phyloP scores from a whole-genome alignment of 192 early-diverging fungal species.

The Chytriomyces sp. region DNA sequence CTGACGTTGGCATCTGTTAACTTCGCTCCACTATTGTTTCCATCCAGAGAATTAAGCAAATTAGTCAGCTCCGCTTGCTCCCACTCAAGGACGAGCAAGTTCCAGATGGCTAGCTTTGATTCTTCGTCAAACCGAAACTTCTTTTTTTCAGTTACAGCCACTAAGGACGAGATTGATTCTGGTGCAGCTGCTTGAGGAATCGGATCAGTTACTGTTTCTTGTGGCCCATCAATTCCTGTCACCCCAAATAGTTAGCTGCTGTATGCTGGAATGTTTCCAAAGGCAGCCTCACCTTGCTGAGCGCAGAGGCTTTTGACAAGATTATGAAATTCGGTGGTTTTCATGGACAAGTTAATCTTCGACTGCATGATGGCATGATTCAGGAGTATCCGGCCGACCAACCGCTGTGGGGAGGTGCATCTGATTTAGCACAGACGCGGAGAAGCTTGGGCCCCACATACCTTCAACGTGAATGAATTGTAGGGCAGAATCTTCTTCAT shows the following conservation, averaged over 20 bases:
- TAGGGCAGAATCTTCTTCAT: conserved; percentile 34
- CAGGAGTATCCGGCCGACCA: conserved; percentile 27
- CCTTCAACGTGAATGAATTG: conserved; percentile 36
- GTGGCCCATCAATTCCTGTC: conserved; percentile 25
- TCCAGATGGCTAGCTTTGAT: conserved; percentile 28
- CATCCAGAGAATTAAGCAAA: conserved; percentile 6
- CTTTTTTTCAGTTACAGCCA: conserved; percentile 15
- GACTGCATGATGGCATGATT: conserved; percentile 17
- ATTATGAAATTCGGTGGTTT: conserved; percentile 18
- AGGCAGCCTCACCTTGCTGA: conserved; percentile 20
- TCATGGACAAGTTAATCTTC: conserved; percentile 18
- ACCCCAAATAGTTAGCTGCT: not conserved
- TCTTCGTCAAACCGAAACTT: conserved; percentile 38
- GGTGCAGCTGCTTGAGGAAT: not conserved
- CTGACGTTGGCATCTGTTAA: conserved; percentile 29
- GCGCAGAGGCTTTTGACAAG: conserved; percentile 17
- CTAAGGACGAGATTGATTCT: not conserved
- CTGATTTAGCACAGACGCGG: too few relatives aligned
- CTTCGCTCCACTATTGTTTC: not conserved
- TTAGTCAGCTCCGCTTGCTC: conserved; percentile 28
- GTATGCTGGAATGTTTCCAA: not conserved
- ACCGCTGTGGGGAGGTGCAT: not conserved
- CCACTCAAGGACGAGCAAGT: conserved; percentile 33
- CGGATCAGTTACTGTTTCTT: not conserved
- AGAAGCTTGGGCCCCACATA: not conserved